Evolutionary conservation across 2,329 filamentous ascomycete species (phyloP), one percentile per base, ranked within the genome.

Genomic region (Cladosporium halotolerans): DNA sequence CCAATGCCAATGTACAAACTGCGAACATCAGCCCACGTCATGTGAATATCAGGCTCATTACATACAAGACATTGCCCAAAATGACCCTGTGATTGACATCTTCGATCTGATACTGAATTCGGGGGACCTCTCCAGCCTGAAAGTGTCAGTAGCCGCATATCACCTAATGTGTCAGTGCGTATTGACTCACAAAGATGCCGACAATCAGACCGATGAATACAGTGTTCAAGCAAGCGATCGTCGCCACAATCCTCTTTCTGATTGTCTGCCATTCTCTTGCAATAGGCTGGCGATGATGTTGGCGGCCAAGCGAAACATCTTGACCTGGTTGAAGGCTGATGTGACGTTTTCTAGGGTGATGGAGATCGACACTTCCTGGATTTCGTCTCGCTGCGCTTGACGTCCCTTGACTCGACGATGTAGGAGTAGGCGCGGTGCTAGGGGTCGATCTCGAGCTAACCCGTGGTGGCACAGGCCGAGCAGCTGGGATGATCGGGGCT

Each of bases 41-140:
- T 7, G 5, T 28, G 7, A 28, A 5, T 5, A 28, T 28, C 23
- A 28, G 23, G 23, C 23, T 28, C 23, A 28, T 28, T 4, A 62
- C 72, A 61, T 58, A 75, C 68, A 82, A 78, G 13, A 87, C 84
- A 60, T 91, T 91, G 3, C 88, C 88, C 34, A 88, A 74, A 28
- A 89, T 82, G 1, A 82, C 78, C 55, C 80, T 76, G 61, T 89
- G 85, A 42, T 80, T 71, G 56, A 83, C 76, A 61, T 90, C 86
- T 19, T 82, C 82, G 58, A 91, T 80, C 61, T 83, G 84, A 66
- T 89, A 89, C 64, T 90, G 86, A 23, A 91, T 88, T 3, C 83
- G 81, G n/a, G 87, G 86, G 1, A 89, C 86, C 60, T 89, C 79
- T 3, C 87, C 88, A 52, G 85, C 84, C 73, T 73, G 33, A 19